phyloP scores from a whole-genome alignment of 768 basidiomycete species.

The Lentinula sp. region DNA sequence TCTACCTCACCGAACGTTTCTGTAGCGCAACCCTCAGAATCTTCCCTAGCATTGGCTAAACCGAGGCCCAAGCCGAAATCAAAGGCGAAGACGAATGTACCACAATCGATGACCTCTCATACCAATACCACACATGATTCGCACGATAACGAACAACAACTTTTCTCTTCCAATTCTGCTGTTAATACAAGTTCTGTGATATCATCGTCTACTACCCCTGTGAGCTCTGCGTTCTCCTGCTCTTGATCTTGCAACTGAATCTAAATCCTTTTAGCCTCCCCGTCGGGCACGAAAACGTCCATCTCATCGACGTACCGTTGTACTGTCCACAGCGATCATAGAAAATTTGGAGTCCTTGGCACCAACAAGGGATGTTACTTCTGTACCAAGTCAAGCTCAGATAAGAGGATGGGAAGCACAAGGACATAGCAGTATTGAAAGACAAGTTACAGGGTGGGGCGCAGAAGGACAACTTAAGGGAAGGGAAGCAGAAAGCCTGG shows the following conservation, averaged over 20 bases:
- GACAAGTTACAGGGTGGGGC: background rate
- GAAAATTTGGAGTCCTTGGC: background rate
- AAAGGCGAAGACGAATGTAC: background rate
- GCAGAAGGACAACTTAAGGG: background rate
- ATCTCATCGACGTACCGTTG: background rate
- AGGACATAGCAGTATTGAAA: background rate
- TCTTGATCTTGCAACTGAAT: background rate
- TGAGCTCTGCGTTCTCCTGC: background rate
- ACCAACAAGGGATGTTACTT: background rate
- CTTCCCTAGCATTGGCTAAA: background rate
- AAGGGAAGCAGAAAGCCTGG: background rate
- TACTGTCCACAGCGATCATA: background rate
- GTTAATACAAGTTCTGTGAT: background rate
- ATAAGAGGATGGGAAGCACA: background rate
- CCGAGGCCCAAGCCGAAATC: conserved; percentile 5
- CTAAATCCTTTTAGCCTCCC: background rate
- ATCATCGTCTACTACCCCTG: background rate
- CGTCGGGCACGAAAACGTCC: background rate
- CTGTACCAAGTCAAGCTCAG: background rate
- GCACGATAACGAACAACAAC: background rate
- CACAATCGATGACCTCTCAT: background rate
- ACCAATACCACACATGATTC: background rate
- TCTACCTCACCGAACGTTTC: background rate
- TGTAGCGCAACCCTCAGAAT: background rate
- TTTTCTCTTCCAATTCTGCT: background rate